Conservation (phyloP, 352 stramenopile species). For the Phytophthora cajani region DNA sequence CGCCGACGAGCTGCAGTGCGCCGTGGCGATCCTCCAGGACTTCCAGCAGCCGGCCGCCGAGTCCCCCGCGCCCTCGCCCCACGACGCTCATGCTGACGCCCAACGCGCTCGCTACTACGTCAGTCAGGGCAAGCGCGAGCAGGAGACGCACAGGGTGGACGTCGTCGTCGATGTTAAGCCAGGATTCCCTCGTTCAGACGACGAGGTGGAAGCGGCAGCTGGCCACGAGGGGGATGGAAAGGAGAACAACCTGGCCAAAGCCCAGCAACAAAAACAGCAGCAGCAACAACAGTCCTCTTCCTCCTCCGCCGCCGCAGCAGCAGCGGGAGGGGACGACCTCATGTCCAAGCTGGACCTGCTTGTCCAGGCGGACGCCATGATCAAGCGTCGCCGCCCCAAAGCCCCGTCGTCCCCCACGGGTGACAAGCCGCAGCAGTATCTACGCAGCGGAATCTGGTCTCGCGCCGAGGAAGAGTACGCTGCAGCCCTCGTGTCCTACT, state of each 20-base stretch:
- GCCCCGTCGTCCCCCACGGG: constrained; percentile 12
- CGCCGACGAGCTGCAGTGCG: constrained; percentile 66
- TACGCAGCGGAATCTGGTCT: constrained; percentile 72
- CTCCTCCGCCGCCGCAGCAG: constrained; percentile 4
- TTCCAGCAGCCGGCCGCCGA: constrained; percentile 45
- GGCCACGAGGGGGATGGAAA: constrained; percentile 2
- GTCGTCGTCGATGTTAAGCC: constrained; percentile 1
- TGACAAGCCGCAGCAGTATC: constrained; percentile 28
- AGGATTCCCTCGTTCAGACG: constrained; percentile 4
- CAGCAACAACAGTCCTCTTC: neutral
- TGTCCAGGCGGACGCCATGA: constrained; percentile 75
- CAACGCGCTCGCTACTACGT: constrained; percentile 9
- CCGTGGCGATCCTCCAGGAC: constrained; percentile 71
- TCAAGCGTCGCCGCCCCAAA: constrained; percentile 40
- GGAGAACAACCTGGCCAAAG: constrained; percentile 7
- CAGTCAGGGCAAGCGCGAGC: constrained; percentile 22
- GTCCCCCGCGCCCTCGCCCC: constrained; percentile 6
- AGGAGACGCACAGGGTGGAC: constrained; percentile 19
- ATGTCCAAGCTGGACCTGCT: constrained; percentile 68
- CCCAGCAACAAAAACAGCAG: constrained; percentile 7
- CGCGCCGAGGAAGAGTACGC: constrained; percentile 72
- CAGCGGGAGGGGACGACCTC: constrained; percentile 34
- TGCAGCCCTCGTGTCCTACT: constrained; percentile 67
- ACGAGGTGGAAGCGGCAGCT: constrained; percentile 12
- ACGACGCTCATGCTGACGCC: constrained; percentile 7